Evolutionary conservation across 129 eudicot genomes (phyloP), one percentile per base, ranked within the genome.

Genomic region (Ambrosia trifida): DNA sequence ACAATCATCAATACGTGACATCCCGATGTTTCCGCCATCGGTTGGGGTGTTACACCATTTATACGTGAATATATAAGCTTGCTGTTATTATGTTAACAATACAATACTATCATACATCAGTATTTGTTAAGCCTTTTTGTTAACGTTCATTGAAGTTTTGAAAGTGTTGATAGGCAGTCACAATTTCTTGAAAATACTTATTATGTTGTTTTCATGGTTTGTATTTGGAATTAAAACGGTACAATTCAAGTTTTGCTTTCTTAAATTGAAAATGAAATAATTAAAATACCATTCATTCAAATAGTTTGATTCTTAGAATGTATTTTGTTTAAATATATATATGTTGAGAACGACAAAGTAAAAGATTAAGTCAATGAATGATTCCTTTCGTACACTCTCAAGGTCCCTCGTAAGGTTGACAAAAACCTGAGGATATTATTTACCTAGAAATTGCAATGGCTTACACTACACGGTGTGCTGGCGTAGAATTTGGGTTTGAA

Each of bases 361-460:
- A 18, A 36, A 20, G 51, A 12, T 36, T 24, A 13, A 71, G 76
- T 72, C 76, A 72, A 72, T 16, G 57, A 71, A 62, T 62, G 19
- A 38, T 40, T 38, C 62, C 33, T 68, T 68, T 46, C 41, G 31
- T 50, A 50, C 73, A 33, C 28, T 50, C 62, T 49, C 33, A n/a
- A 28, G 4, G 68, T 45, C 68, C 13, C 43, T n/a, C 6, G 46
- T 58, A 20, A 44, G 76, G 33, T 58, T 72, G 40, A 58, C 3
- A 41, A 17, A 41, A 17, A 33, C 8, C 54, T 2, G 68, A 40
- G 57, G 54, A 56, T 14, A 66, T 4, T 20, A 47, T 56, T 70
- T 57, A 49, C 40, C 28, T 3, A 12, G 54, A 53, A 53, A 38
- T 40, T 19, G n/a, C 51, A 40, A 19, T 0, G 11, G 43, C 12